phyloP scores from a whole-genome alignment of 2,329 filamentous ascomycete genomes.

The Didymella pomorum region DNA sequence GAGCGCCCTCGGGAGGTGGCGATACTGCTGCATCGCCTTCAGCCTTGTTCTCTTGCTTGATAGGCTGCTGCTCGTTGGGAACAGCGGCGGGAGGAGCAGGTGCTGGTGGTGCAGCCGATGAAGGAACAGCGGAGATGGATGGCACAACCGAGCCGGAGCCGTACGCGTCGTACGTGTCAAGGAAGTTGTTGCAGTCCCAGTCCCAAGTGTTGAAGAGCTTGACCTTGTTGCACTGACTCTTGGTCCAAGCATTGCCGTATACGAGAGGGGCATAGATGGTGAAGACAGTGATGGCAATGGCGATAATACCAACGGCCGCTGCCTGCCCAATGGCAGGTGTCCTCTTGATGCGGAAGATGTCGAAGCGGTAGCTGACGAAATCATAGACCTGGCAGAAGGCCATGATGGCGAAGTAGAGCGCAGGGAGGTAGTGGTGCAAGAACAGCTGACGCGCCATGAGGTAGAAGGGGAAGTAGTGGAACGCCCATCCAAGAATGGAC shows the following conservation, averaged over 20 bases:
- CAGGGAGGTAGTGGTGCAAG: constrained; percentile 97
- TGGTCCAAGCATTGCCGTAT: constrained; percentile 95
- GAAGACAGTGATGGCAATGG: constrained; percentile 77
- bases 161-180: constrained; percentile 63
- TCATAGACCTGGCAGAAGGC: constrained; percentile 89
- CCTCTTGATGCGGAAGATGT: constrained; percentile 71
- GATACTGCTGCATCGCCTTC: constrained; percentile 44
- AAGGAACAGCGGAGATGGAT: constrained; percentile 34
- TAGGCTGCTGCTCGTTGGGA: constrained; percentile 23
- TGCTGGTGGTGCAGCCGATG: constrained; percentile 36
- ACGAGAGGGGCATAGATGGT: constrained; percentile 85
- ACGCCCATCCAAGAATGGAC: constrained; percentile 89
- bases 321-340: constrained; percentile 77
- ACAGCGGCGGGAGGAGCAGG: constrained; percentile 30
- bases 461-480: constrained; percentile 99
- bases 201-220: constrained; percentile 94
- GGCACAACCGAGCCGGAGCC: constrained; percentile 27
- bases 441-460: constrained; percentile 98
- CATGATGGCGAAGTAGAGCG: constrained; percentile 93
- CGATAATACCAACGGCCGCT: constrained; percentile 77
- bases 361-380: constrained; percentile 78
- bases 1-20: constrained; percentile 35
- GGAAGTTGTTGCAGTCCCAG: constrained; percentile 97
- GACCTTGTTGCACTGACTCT: constrained; percentile 81
- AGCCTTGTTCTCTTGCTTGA: constrained; percentile 29